Base-by-base conservation (phyloP, 768 basidiomycete species). In the Zangia roseola region DNA sequence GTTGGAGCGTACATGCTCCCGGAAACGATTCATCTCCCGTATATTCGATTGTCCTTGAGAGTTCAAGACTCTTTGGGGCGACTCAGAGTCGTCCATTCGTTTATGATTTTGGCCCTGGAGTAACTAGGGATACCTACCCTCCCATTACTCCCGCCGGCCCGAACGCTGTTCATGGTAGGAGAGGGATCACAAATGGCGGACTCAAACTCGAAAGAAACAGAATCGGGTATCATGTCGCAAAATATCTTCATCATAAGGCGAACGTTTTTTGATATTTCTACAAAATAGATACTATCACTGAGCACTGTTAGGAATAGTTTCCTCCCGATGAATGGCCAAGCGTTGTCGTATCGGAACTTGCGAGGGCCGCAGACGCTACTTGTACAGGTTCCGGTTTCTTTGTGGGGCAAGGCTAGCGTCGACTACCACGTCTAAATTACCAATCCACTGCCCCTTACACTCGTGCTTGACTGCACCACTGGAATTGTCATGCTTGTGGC, bases 1-100 rank as follows among this genome's bases (percentile, higher is more conserved):
- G 91, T 4, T 90, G 86, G 84, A 88, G 85, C 56, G 82, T 90
- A 6, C 81, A 91, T 61, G 84, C 84, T 2, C 90, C 91, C 1
- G 84, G 84, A 5, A 88, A 88, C 59, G 88, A 91, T 59, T 69
- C 75, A 1, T 89, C 86, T 1, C 90, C 91, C 0, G 86, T 92
- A 3, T 93, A 91, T 63, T 76, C 79, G 6, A 63, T 92, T 40
- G 63, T 83, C 28, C 69, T 91, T 19, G 91, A 93, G 64, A 84
- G 87, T 53, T 85, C 87, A 14, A 81, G 91, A 34, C 67, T 91
- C 38, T 92, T 86, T 55, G 91, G 88, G 10, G 88, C 74, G 4
- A 91, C 87, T 9, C 82, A 91, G 61, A 83, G 81, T 54, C 70
- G 89, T 37, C 79, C 86, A 6, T 91, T 90, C 61, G 82, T 90